Evolutionary conservation across 768 basidiomycete species (phyloP).

Genomic region (Tubosaeta sp.): DNA sequence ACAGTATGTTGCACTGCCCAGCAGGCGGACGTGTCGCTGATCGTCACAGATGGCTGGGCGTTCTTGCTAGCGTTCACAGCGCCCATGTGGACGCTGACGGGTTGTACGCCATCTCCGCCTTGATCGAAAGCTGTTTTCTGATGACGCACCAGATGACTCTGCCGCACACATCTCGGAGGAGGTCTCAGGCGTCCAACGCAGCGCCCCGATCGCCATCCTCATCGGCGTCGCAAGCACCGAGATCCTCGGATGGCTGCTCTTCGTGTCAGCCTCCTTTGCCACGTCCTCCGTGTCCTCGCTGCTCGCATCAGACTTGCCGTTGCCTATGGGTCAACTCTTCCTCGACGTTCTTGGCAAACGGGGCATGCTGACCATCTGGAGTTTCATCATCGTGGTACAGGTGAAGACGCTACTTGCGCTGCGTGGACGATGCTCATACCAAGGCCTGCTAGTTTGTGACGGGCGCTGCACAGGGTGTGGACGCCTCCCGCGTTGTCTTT

Average conservation of each 20-base stretch:
- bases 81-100: constrained; percentile 78
- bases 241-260: constrained; percentile 60
- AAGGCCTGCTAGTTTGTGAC: constrained; percentile 51
- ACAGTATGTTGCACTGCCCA: constrained; percentile 37
- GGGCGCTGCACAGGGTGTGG: constrained; percentile 70
- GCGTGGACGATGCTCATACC: not conserved
- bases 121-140: not conserved
- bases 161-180: constrained; percentile 76
- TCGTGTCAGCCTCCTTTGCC: constrained; percentile 64
- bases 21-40: not conserved
- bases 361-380: constrained; percentile 73
- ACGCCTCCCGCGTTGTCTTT: constrained; percentile 71
- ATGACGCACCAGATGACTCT: constrained; percentile 53
- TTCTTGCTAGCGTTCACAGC: constrained; percentile 69
- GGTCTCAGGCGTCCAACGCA: constrained; percentile 55
- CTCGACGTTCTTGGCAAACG: constrained; percentile 58
- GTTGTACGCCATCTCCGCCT: constrained; percentile 43
- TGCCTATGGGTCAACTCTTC: constrained; percentile 73
- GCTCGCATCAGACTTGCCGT: constrained; percentile 45
- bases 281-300: constrained; percentile 51
- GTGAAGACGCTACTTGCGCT: constrained; percentile 19
- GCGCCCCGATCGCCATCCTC: constrained; percentile 63
- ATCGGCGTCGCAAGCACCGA: not conserved
- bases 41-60: constrained; percentile 58
- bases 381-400: constrained; percentile 63